Evolutionary conservation across 2,329 filamentous ascomycete genomes (phyloP), one percentile per base, ranked within the genome.

Genomic region (Alternaria novae-zelandiae): DNA sequence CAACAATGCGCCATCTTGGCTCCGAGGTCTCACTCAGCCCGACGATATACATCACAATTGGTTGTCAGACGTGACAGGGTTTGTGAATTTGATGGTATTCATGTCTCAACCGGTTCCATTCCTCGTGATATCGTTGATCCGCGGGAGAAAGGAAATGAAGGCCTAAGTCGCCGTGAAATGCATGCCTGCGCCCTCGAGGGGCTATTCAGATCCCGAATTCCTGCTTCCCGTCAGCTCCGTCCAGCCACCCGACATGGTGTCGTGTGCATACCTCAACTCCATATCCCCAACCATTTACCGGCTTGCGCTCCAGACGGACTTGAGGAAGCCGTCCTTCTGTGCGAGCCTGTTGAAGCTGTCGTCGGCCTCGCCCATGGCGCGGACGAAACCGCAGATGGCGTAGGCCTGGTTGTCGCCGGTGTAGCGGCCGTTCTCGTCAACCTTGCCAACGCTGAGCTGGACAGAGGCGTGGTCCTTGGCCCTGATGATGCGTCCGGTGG

Each of bases 401-500:
- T 97, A 99, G 82, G 93, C 90, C 86, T 97, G 92, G 90, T 94
- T 97, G 88, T 97, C 96, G 85, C 95, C 94, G 76, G 93, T 93
- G 86, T 94, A 94, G 79, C 94, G 93, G 83, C 96, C 96, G 87
- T 94, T 96, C 91, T 99, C 96, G 85, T 98, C 95, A 79, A 99
- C 96, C 88, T 97, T 98, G 85, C 91, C 95, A 82, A 99, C 88
- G 79, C 91, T 93, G 85, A 99, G 93, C 86, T 99, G 96, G 79
- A 98, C 96, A 70, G 93, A 97, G 79, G 93, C 95, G 89, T 99
- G 96, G 87, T 99, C 96, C 88, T 98, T 97, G 88, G 96, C 94
- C 89, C 97, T 97, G 91, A 99, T 98, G 89, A 98, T 97, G 87
- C 96, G 93, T 93, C 97, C 71, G 63, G 72, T 74, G 58, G 71